Evolutionary conservation across 2,329 filamentous ascomycete genomes (phyloP).

Genomic region (Aspergillus sp.): DNA sequence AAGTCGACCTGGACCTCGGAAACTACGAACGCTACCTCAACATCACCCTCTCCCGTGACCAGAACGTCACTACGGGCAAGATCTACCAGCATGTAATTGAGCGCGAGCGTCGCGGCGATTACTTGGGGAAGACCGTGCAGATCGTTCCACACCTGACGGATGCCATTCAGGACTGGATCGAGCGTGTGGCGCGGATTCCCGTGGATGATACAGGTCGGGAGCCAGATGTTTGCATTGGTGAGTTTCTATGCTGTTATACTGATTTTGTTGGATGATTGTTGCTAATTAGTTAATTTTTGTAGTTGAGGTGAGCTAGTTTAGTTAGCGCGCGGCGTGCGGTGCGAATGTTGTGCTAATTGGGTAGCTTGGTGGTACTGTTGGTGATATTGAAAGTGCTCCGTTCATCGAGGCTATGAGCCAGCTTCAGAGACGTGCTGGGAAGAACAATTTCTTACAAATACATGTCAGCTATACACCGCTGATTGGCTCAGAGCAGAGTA

Average conservation of each 20-base stretch:
- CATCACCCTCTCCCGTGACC: conserved; percentile 71
- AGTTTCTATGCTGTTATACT: conserved; percentile 22
- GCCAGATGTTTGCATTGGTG: conserved; percentile 88
- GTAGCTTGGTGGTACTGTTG: conserved; percentile 42
- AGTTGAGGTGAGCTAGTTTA: conserved; percentile 3
- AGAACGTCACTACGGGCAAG: conserved; percentile 97
- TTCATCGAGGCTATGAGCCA: conserved; percentile 83
- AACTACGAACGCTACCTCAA: conserved; percentile 77
- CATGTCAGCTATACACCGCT: conserved; percentile 73
- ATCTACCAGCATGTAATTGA: conserved; percentile 86
- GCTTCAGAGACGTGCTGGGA: conserved; percentile 62
- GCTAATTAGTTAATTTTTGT: conserved; percentile 2
- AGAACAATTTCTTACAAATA: conserved; percentile 78
- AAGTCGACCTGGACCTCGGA: conserved; percentile 65
- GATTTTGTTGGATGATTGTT: not conserved
- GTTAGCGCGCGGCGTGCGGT: no score
- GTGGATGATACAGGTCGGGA: conserved; percentile 75
- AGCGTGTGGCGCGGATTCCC: conserved; percentile 72
- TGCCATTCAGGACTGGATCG: conserved; percentile 86
- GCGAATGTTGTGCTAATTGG: conserved; percentile 24
- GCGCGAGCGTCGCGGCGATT: conserved; percentile 62
- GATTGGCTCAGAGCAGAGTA: conserved; percentile 60
- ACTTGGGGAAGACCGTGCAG: conserved; percentile 81
- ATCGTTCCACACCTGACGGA: conserved; percentile 89
- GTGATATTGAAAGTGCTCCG: conserved; percentile 78